Evolutionary conservation across 768 basidiomycete species (phyloP).

Genomic region (Boletellus ananiceps): DNA sequence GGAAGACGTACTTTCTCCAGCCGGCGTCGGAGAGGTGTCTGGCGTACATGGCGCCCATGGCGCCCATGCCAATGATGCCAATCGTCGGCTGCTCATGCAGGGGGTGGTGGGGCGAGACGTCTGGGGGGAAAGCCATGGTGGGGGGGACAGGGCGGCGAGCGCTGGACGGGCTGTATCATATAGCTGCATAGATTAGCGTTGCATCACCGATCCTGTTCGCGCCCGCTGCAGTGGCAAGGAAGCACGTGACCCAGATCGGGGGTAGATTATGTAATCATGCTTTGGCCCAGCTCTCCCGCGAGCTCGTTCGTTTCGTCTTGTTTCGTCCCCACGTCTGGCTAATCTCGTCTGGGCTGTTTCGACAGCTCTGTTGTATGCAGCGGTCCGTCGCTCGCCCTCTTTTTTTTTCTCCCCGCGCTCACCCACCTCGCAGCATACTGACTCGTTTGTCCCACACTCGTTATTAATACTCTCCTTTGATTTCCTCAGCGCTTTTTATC

Average conservation of each 20-base stretch:
- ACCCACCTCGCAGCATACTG: slow-evolving; percentile 1
- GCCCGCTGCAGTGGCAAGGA: too few relatives aligned
- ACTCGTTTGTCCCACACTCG: slow-evolving; percentile 14
- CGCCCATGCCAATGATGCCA: slow-evolving; percentile 95
- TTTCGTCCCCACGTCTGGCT: too few relatives aligned
- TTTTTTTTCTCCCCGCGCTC: too few relatives aligned
- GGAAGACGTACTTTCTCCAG: slow-evolving; percentile 63
- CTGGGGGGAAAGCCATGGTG: slow-evolving; percentile 17
- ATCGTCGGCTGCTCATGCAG: slow-evolving; percentile 64
- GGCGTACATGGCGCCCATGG: slow-evolving; percentile 96
- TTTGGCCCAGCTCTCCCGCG: too few relatives aligned
- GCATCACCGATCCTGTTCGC: too few relatives aligned
- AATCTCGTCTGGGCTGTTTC: too few relatives aligned
- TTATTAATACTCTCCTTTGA: slow-evolving; percentile 4
- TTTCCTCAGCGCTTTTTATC: not conserved
- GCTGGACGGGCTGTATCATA: not conserved
- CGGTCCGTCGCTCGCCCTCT: too few relatives aligned
- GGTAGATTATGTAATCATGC: too few relatives aligned
- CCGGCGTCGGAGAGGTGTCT: slow-evolving; percentile 70
- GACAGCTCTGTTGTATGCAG: too few relatives aligned
- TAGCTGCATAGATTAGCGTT: not conserved
- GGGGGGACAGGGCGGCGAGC: not conserved
- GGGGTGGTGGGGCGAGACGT: slow-evolving; percentile 34
- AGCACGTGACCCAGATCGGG: too few relatives aligned
- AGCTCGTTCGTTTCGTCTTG: too few relatives aligned